A percentile compares a stretch with the other conserved stretches of the same genome.
These are phyloP conservation scores for Viola pubescens DNA, from an alignment of 441 rosid species.

Conservation along the genomic window DNA sequence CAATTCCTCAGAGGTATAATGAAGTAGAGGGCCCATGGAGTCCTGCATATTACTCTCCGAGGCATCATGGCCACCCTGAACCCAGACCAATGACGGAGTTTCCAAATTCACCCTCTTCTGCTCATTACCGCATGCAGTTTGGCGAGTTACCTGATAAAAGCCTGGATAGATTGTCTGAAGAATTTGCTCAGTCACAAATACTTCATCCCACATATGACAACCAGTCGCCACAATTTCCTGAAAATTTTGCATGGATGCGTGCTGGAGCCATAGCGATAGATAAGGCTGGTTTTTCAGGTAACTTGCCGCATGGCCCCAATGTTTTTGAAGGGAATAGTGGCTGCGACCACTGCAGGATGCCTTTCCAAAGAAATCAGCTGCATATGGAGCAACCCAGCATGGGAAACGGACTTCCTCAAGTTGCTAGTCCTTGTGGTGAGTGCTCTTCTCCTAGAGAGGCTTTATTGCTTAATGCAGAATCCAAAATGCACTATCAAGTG, in stretches of 20 bases:
- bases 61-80: constrained; percentile 75
- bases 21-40: constrained; percentile 88
- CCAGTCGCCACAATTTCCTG: constrained; percentile 45
- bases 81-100: constrained; percentile 56
- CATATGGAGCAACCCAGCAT: constrained; percentile 57
- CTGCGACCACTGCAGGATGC: constrained; percentile 58
- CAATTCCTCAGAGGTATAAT: constrained; percentile 65
- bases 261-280: constrained; percentile 53
- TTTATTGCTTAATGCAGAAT: constrained; percentile 50
- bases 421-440: constrained; percentile 41
- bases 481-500: constrained; percentile 42
- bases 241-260: constrained; percentile 73
- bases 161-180: constrained; percentile 70
- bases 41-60: constrained; percentile 79
- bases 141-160: constrained; percentile 56
- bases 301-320: constrained; percentile 52
- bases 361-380: constrained; percentile 54
- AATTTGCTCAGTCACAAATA: constrained; percentile 46
- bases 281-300: constrained; percentile 73
- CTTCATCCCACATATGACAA: constrained; percentile 48
- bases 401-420: constrained; percentile 47
- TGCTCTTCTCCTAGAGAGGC: constrained; percentile 53
- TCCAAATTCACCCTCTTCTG: constrained; percentile 75
- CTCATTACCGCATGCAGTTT: constrained; percentile 53
- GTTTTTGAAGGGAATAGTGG: constrained; percentile 50